Evolutionary conservation across 257 asterid genomes (phyloP).

Genomic region (Lantana camara): DNA sequence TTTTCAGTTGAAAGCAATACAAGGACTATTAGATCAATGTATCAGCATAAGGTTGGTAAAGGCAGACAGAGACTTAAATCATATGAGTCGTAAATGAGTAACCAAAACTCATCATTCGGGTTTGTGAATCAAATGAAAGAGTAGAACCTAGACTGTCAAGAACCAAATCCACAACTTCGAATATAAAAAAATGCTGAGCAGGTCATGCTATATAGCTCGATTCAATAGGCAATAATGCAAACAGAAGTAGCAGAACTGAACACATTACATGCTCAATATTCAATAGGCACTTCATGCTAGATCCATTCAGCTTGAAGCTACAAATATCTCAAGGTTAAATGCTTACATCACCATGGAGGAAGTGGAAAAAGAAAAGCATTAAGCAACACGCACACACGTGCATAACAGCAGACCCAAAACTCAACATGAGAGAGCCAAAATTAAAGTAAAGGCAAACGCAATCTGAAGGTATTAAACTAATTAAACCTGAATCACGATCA

Average conservation of each 20-base stretch:
- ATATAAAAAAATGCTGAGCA: no score
- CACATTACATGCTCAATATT: constrained; percentile 16
- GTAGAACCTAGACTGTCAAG: background rate
- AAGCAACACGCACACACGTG: background rate
- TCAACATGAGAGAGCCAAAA: background rate
- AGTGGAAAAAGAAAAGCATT: background rate
- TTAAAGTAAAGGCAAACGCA: background rate
- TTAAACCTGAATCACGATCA: background rate
- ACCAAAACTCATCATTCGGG: background rate
- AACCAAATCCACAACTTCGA: constrained; percentile 19
- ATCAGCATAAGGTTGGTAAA: background rate
- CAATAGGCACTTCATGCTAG: no score
- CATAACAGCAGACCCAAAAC: background rate
- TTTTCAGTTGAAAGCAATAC: no score
- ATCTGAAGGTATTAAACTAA: background rate
- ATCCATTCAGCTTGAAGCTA: background rate
- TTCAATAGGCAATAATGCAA: constrained; percentile 13
- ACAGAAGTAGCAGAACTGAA: constrained; percentile 13
- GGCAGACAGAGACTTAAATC: background rate
- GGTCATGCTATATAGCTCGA: no score
- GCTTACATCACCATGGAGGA: background rate
- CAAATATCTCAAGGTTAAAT: background rate
- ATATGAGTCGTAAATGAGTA: background rate
- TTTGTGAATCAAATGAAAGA: background rate
- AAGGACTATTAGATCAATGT: no score